These are phyloP conservation scores for Aspergillus sp. DNA, from an alignment of 2,329 filamentous ascomycete species.

Conservation along the genomic window DNA sequence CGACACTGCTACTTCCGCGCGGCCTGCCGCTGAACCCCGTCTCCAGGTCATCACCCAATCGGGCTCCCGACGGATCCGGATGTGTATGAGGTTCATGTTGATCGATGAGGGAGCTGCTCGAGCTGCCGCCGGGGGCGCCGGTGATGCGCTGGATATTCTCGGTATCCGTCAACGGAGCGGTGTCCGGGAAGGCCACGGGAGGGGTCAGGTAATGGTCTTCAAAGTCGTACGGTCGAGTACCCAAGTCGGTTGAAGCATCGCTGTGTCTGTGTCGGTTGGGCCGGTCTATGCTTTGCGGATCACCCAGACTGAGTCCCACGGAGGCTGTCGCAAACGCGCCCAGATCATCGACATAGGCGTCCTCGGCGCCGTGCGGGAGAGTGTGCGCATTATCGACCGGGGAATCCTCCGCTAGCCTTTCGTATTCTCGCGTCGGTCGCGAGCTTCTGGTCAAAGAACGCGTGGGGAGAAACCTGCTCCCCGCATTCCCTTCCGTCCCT, in stretches of 20 bases:
- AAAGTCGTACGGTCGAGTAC: slow-evolving; percentile 30
- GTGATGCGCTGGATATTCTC: slow-evolving; percentile 58
- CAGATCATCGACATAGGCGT: slow-evolving; percentile 35
- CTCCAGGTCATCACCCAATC: slow-evolving; percentile 66
- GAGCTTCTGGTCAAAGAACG: slow-evolving; percentile 41
- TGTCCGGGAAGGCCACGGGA: slow-evolving; percentile 52
- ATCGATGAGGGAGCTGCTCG: background rate
- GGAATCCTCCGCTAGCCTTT: slow-evolving; percentile 54
- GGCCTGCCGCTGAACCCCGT: slow-evolving; percentile 53
- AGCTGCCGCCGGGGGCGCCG: slow-evolving; percentile 39
- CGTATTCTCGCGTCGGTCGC: slow-evolving; percentile 48
- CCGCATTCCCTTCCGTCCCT: slow-evolving; percentile 32
- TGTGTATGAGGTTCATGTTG: background rate
- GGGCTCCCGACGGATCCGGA: slow-evolving; percentile 38
- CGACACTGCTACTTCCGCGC: slow-evolving; percentile 54
- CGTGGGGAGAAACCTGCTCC: slow-evolving; percentile 45
- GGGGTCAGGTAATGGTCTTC: slow-evolving; percentile 55
- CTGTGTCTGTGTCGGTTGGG: slow-evolving; percentile 20
- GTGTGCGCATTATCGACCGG: slow-evolving; percentile 33
- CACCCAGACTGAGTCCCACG: slow-evolving; percentile 42
- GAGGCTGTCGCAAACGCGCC: slow-evolving; percentile 43
- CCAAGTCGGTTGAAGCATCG: slow-evolving; percentile 29
- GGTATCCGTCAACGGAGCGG: slow-evolving; percentile 58
- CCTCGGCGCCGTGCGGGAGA: slow-evolving; percentile 21
- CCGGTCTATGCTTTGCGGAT: slow-evolving; percentile 18